Conservation (phyloP, 2,329 filamentous ascomycete species). For the Cryphonectria naterciae region DNA sequence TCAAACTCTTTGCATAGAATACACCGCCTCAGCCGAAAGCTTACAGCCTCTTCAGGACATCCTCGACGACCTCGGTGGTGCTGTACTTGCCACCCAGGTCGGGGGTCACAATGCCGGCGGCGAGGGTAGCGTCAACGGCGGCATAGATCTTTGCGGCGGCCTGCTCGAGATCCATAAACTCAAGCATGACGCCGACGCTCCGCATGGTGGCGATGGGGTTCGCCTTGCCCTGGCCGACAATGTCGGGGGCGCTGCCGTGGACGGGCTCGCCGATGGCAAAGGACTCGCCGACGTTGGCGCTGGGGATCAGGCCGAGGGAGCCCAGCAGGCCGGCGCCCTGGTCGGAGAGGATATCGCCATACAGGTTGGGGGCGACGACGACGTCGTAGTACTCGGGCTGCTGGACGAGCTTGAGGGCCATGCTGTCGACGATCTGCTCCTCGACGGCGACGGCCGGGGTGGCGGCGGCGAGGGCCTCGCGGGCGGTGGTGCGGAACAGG, state of each 20-base stretch:
- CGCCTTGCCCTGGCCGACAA: conserved; percentile 87
- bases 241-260: conserved; percentile 94
- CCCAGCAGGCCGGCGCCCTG: conserved; percentile 93
- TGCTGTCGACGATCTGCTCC: conserved; percentile 98
- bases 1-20: too few species aligned
- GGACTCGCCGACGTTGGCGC: conserved; percentile 89
- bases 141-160: conserved; percentile 89
- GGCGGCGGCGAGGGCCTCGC: conserved; percentile 68
- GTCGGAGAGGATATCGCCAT: conserved; percentile 96
- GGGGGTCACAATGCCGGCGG: conserved; percentile 82
- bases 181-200: conserved; percentile 91
- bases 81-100: conserved; percentile 87
- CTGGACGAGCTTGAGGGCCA: conserved; percentile 99
- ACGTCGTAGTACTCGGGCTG: conserved; percentile 96
- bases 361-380: conserved; percentile 95
- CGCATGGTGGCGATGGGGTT: conserved; percentile 96
- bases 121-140: conserved; percentile 88
- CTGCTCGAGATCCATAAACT: conserved; percentile 86
- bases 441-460: conserved; percentile 68
- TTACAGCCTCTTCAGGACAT: conserved; percentile 83
- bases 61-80: conserved; percentile 84
- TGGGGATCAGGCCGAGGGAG: conserved; percentile 87
- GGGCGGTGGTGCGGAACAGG: conserved; percentile 83
- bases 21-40: background rate
- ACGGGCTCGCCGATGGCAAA: conserved; percentile 98